Evolutionary conservation across 2,329 filamentous ascomycete species (phyloP).

Genomic region (Emmonsia crescens): DNA sequence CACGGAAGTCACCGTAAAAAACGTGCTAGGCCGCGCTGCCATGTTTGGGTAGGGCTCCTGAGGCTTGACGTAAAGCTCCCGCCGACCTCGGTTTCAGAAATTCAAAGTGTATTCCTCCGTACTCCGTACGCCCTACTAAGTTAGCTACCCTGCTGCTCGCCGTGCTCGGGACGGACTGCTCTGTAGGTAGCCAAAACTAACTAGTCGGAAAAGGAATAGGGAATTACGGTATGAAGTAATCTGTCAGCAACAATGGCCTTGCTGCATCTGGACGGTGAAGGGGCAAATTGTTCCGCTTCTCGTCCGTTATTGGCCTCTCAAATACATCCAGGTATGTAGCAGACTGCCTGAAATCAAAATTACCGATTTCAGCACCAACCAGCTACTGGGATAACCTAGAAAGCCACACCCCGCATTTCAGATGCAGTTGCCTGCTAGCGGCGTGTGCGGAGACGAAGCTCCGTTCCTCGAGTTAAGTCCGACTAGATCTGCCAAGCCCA

Average conservation of each 20-base stretch:
- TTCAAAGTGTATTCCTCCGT: too few relatives aligned
- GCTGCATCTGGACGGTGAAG: background rate
- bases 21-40: background rate
- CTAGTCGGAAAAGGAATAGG: background rate
- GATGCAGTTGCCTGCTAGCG: background rate
- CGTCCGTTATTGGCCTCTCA: background rate
- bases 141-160: too few relatives aligned
- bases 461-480: background rate
- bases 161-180: background rate
- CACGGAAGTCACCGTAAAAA: background rate
- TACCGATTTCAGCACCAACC: background rate
- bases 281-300: too few relatives aligned
- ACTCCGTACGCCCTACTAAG: too few relatives aligned
- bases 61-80: background rate
- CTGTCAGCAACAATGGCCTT: background rate
- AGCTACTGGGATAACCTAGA: background rate
- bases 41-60: background rate
- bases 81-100: background rate
- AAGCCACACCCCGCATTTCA: constrained; percentile 6
- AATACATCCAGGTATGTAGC: background rate
- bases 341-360: background rate
- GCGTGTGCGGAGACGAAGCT: background rate
- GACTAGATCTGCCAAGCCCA: background rate
- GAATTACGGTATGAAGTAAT: background rate
- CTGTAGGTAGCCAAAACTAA: background rate